Evolutionary conservation across 192 early-diverging fungal genomes (phyloP).

Genomic region (Coemansia erecta): DNA sequence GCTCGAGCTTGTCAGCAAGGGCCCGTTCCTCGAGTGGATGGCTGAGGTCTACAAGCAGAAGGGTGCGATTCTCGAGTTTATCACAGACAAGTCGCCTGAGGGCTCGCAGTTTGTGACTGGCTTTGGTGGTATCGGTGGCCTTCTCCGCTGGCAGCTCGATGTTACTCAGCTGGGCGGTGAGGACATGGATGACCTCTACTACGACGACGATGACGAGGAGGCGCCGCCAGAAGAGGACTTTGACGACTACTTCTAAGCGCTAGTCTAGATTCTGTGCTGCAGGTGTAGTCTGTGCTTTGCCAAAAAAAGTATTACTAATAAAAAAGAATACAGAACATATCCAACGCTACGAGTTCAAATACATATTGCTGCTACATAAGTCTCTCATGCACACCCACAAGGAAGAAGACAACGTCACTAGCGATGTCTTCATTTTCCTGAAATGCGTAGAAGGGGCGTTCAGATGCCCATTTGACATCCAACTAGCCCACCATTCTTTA

Average conservation of each 20-base stretch:
- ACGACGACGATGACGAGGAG: slow-evolving; percentile 30
- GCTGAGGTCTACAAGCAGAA: slow-evolving; percentile 97
- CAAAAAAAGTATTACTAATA: no score
- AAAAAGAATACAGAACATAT: no score
- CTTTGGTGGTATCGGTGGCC: slow-evolving; percentile 97
- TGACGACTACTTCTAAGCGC: slow-evolving; percentile 24
- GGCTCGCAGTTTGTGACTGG: slow-evolving; percentile 98
- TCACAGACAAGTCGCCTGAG: slow-evolving; percentile 94
- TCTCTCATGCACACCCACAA: no score
- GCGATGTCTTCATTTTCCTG: no score
- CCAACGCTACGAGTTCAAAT: no score
- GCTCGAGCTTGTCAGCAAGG: slow-evolving; percentile 79
- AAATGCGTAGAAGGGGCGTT: no score
- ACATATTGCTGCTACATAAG: no score
- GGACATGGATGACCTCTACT: slow-evolving; percentile 65
- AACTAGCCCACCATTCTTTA: background rate
- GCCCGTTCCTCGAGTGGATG: slow-evolving; percentile 93
- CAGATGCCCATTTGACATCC: background rate
- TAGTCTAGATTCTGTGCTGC: background rate
- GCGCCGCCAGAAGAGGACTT: slow-evolving; percentile 13
- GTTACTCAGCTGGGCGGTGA: slow-evolving; percentile 67
- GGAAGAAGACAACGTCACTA: no score
- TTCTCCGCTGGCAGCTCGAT: slow-evolving; percentile 94
- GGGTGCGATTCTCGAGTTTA: slow-evolving; percentile 89
- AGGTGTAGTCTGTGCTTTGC: no score